Evolutionary conservation across 352 stramenopile species (phyloP).

Genomic region (Phytophthora cajani): DNA sequence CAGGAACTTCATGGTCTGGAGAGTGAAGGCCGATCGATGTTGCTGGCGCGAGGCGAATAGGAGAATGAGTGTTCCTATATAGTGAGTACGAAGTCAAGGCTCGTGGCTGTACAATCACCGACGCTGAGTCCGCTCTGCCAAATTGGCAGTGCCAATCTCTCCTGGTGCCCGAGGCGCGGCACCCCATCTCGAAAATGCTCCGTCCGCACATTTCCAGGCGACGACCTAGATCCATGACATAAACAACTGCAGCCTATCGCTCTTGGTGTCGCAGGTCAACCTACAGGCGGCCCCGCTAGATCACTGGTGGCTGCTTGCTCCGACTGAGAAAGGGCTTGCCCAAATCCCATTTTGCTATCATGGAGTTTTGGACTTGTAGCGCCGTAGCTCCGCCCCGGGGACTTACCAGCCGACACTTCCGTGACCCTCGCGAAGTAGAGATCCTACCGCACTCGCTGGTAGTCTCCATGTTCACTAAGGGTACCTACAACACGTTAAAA

Average conservation of each 20-base stretch:
- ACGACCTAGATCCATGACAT: background rate
- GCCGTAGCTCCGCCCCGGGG: too few relatives aligned
- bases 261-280: conserved; percentile 3
- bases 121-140: background rate
- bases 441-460: too few relatives aligned
- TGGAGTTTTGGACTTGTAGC: too few relatives aligned
- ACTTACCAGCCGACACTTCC: too few relatives aligned
- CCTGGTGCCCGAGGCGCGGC: background rate
- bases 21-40: background rate
- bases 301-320: too few relatives aligned
- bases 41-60: conserved; percentile 14
- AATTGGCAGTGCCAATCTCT: conserved; percentile 7
- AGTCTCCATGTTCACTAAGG: too few relatives aligned
- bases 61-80: conserved; percentile 19
- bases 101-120: background rate
- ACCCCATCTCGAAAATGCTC: conserved; percentile 18
- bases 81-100: background rate
- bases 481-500: too few relatives aligned
- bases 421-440: too few relatives aligned
- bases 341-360: too few relatives aligned
- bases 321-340: too few relatives aligned
- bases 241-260: conserved; percentile 27
- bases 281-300: too few relatives aligned
- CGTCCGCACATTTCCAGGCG: conserved; percentile 11
- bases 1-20: conserved; percentile 30